These are phyloP conservation scores for Ustilago curta DNA, from an alignment of 1,284 basidiomycete genomes.

Conservation along the genomic window DNA sequence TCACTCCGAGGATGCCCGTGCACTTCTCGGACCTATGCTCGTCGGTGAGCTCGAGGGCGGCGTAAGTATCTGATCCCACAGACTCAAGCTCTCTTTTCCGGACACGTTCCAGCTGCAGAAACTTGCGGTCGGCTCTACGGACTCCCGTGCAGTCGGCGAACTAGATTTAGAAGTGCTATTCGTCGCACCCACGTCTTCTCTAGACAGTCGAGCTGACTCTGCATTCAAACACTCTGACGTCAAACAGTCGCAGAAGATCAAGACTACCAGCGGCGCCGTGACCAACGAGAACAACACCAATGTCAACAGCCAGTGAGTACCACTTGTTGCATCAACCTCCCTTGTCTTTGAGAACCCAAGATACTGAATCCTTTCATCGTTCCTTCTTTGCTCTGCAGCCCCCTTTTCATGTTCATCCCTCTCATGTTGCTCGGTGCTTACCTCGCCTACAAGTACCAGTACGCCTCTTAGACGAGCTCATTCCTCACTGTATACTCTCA, in stretches of 20 bases:
- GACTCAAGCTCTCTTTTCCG: background rate
- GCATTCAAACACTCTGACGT: background rate
- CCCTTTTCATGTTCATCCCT: conserved; percentile 64
- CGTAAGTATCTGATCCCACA: conserved; percentile 22
- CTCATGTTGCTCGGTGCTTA: conserved; percentile 55
- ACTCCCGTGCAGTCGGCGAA: too few relatives aligned
- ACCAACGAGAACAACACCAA: conserved; percentile 56
- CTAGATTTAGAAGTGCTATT: background rate
- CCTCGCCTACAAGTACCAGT: conserved; percentile 59
- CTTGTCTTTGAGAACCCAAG: background rate
- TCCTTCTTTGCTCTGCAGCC: conserved; percentile 37
- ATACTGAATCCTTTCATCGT: background rate
- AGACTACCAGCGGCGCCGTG: conserved; percentile 50
- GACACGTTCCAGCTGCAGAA: too few relatives aligned
- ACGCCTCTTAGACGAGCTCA: conserved; percentile 39
- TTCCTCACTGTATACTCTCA: conserved; percentile 14
- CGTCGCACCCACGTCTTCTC: background rate
- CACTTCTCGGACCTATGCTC: conserved; percentile 77
- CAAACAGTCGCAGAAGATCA: conserved; percentile 41
- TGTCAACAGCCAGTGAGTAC: conserved; percentile 59
- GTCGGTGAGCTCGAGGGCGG: conserved; percentile 73
- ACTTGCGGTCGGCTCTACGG: background rate
- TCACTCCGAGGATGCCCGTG: conserved; percentile 97
- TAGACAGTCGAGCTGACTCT: background rate
- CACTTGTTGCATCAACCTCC: too few relatives aligned